Evolutionary conservation across 1,284 basidiomycete species (phyloP).

Genomic region (Schizopora paradoxa): DNA sequence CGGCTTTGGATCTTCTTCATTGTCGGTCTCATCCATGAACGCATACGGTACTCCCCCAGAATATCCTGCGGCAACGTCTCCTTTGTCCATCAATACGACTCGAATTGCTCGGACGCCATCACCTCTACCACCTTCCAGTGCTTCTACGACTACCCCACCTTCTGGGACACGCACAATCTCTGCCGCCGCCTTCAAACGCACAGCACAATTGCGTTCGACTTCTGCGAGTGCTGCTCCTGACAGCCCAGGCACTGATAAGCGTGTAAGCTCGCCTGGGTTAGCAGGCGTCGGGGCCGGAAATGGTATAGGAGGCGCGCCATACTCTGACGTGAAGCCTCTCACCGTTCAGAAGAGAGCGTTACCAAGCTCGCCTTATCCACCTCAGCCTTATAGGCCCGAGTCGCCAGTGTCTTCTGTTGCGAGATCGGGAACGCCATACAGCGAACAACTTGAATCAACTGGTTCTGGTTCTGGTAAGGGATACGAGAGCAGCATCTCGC

Average conservation of each 20-base stretch:
- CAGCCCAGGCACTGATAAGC: slow-evolving; percentile 46
- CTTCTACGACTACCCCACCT: slow-evolving; percentile 23
- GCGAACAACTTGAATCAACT: slow-evolving; percentile 5
- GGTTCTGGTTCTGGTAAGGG: not conserved
- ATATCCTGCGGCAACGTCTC: slow-evolving; percentile 7
- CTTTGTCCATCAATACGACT: slow-evolving; percentile 15
- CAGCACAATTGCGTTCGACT: slow-evolving; percentile 34
- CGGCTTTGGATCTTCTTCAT: too few species aligned
- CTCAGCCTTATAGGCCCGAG: not conserved
- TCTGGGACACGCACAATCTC: slow-evolving; percentile 55
- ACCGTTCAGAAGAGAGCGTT: slow-evolving; percentile 12
- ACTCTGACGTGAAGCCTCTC: slow-evolving; percentile 23
- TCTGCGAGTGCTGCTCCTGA: slow-evolving; percentile 25
- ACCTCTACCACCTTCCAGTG: too few species aligned
- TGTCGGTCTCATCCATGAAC: slow-evolving; percentile 5
- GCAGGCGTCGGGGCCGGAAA: slow-evolving; percentile 3
- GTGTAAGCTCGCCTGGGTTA: slow-evolving; percentile 17
- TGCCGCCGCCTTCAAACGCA: slow-evolving; percentile 69
- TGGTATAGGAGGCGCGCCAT: slow-evolving; percentile 6
- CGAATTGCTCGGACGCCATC: slow-evolving; percentile 34
- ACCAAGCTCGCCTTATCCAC: not conserved
- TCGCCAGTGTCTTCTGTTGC: not conserved
- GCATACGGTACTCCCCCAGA: slow-evolving; percentile 20
- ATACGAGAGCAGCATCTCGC: not conserved
- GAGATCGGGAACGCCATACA: not conserved